Conservation (phyloP, 2,329 filamentous ascomycete genomes). For the Berkeleyomyces rouxiae region DNA sequence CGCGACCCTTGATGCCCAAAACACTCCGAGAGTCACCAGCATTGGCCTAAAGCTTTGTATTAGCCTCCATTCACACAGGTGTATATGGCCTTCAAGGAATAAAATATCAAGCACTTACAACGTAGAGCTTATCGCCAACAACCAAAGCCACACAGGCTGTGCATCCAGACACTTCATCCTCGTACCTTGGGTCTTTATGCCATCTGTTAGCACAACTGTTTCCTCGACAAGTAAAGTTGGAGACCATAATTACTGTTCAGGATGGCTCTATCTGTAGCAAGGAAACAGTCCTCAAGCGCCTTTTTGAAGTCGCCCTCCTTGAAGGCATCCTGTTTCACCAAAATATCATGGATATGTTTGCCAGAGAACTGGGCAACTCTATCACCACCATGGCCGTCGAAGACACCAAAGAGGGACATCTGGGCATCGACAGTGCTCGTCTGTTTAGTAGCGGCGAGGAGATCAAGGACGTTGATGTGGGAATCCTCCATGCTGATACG, state of each 20-base stretch:
- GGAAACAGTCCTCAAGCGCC: slow-evolving; percentile 89
- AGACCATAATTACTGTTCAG: slow-evolving; percentile 54
- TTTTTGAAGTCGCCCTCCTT: slow-evolving; percentile 84
- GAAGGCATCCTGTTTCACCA: slow-evolving; percentile 89
- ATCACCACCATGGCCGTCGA: slow-evolving; percentile 92
- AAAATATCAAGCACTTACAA: slow-evolving; percentile 49
- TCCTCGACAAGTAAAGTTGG: background rate
- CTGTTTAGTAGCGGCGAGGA: slow-evolving; percentile 28
- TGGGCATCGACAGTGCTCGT: slow-evolving; percentile 52
- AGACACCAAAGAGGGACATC: slow-evolving; percentile 93
- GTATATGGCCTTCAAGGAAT: background rate
- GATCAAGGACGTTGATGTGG: slow-evolving; percentile 76
- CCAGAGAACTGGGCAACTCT: slow-evolving; percentile 90
- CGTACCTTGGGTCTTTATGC: slow-evolving; percentile 72
- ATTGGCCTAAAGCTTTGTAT: slow-evolving; percentile 51
- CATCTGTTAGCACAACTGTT: background rate
- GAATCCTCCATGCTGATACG: slow-evolving; percentile 99
- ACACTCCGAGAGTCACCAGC: slow-evolving; percentile 92
- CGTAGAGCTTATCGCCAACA: slow-evolving; percentile 80
- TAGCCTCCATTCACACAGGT: background rate
- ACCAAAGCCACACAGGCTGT: slow-evolving; percentile 86
- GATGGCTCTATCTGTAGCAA: slow-evolving; percentile 90
- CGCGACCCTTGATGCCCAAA: slow-evolving; percentile 86
- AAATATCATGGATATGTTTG: slow-evolving; percentile 82
- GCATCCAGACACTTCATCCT: slow-evolving; percentile 95